A percentile compares a stretch with the other conserved stretches of the same genome.
phyloP scores from a whole-genome alignment of 1,284 basidiomycete genomes.

The Lentinus polychrous region DNA sequence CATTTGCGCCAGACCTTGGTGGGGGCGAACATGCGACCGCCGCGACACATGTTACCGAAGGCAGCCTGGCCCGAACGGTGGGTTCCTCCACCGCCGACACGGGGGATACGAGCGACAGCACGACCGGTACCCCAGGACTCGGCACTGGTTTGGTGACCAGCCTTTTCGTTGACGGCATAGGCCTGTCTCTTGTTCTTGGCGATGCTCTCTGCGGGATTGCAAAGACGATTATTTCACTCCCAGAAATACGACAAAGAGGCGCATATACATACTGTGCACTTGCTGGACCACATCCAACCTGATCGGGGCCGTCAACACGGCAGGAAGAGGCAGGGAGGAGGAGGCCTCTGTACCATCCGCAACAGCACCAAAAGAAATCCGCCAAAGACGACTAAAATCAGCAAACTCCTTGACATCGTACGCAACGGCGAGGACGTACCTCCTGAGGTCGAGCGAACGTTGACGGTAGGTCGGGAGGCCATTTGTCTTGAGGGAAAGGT shows the following conservation, averaged over 20 bases:
- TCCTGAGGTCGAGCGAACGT: slow-evolving; percentile 71
- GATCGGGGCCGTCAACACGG: slow-evolving; percentile 97
- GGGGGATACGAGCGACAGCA: slow-evolving; percentile 99
- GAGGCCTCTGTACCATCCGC: slow-evolving; percentile 59
- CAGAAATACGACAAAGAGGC: background rate
- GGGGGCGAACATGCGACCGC: slow-evolving; percentile 99
- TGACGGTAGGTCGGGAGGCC: slow-evolving; percentile 88
- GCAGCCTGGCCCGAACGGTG: slow-evolving; percentile 99
- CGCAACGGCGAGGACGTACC: slow-evolving; percentile 32
- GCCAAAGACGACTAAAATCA: background rate
- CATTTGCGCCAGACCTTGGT: slow-evolving; percentile 99
- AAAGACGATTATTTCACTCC: background rate
- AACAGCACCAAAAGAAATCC: background rate
- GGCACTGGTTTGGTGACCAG: slow-evolving; percentile 98
- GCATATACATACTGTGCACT: slow-evolving; percentile 84
- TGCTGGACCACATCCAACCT: slow-evolving; percentile 97
- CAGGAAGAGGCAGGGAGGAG: slow-evolving; percentile 88
- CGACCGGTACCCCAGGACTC: slow-evolving; percentile 99
- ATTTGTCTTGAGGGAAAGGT: slow-evolving; percentile 39
- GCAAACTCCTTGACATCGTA: background rate
- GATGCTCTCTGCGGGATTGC: slow-evolving; percentile 71
- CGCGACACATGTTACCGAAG: slow-evolving; percentile 99
- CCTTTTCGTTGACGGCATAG: slow-evolving; percentile 95
- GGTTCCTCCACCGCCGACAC: slow-evolving; percentile 98
- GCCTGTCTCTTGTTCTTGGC: slow-evolving; percentile 99